Percentiles rank a stretch among this genome's conserved stretches.
Conservation (phyloP, 495 filamentous ascomycete genomes). For the Aspergillus hancockii region DNA sequence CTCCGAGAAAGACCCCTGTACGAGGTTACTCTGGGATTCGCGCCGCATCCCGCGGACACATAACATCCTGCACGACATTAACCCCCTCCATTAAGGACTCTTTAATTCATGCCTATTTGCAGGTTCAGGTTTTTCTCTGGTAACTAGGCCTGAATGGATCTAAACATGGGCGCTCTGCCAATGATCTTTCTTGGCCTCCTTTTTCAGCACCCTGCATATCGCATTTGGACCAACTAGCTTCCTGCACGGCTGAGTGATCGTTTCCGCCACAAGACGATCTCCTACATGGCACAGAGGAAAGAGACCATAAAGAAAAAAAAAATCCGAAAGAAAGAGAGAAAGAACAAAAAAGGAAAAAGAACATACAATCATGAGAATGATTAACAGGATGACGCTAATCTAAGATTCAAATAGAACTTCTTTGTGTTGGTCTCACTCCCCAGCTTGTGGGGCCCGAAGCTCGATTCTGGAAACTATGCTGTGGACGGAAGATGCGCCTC, state of each 20-base stretch:
- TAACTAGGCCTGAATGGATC: slow-evolving; percentile 10
- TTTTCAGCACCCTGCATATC: slow-evolving; percentile 21
- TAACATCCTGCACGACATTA: slow-evolving; percentile 28
- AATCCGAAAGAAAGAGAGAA: slow-evolving; percentile 12
- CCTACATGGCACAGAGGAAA: background rate
- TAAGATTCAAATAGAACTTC: slow-evolving; percentile 9
- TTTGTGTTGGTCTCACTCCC: slow-evolving; percentile 21
- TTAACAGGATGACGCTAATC: slow-evolving; percentile 1
- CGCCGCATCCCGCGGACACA: slow-evolving; percentile 24
- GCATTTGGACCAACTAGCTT: slow-evolving; percentile 28
- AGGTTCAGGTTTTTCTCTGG: slow-evolving; percentile 8
- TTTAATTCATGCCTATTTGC: slow-evolving; percentile 9
- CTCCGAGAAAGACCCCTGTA: slow-evolving; percentile 18
- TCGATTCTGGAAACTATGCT: slow-evolving; percentile 31
- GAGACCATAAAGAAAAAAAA: background rate
- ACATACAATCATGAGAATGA: slow-evolving; percentile 4
- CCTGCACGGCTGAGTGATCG: slow-evolving; percentile 26
- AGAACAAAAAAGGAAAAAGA: slow-evolving; percentile 8
- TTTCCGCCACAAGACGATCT: slow-evolving; percentile 24
- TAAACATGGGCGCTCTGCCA: slow-evolving; percentile 14
- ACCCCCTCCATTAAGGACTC: slow-evolving; percentile 13
- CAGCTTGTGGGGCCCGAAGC: slow-evolving; percentile 12
- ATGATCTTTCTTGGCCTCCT: slow-evolving; percentile 19
- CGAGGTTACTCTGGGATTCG: slow-evolving; percentile 28
- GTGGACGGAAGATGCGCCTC: slow-evolving; percentile 17